These are phyloP conservation scores for Podospora pseudocomata DNA, from an alignment of 495 filamentous ascomycete genomes.

Conservation along the genomic window DNA sequence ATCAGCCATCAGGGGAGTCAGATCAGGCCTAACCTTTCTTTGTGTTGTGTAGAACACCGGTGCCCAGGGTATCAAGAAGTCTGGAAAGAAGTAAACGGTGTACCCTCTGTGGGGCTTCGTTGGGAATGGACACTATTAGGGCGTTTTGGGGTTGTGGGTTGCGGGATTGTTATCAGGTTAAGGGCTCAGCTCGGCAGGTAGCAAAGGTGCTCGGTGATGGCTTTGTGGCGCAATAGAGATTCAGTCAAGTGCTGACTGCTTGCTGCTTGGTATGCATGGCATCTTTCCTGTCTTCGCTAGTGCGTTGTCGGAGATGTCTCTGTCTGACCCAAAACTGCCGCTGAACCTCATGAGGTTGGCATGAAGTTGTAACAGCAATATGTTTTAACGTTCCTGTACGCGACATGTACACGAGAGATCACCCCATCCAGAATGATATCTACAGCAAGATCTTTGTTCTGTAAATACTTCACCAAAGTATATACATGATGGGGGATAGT, in stretches of 20 bases:
- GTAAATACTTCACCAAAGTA: not conserved
- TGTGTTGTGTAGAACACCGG: conserved; percentile 56
- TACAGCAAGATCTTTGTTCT: not conserved
- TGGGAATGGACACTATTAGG: not conserved
- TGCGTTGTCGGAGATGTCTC: not conserved
- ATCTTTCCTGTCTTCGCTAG: not conserved
- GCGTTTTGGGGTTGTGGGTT: conserved; percentile 13
- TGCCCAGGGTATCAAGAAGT: conserved; percentile 84
- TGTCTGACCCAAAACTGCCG: too few species aligned
- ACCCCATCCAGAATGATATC: not conserved
- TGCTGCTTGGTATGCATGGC: not conserved
- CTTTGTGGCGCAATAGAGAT: not conserved
- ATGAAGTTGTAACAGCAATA: too few species aligned
- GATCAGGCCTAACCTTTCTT: conserved; percentile 28
- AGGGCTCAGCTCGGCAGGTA: conserved; percentile 6
- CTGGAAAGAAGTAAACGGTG: conserved; percentile 70
- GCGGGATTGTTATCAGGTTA: conserved; percentile 6
- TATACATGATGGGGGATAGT: not conserved
- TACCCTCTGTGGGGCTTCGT: not conserved
- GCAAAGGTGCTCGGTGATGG: conserved; percentile 19
- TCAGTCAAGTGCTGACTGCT: conserved; percentile 7
- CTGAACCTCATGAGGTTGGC: too few species aligned
- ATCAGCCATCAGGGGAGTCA: conserved; percentile 24
- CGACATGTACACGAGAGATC: too few species aligned
- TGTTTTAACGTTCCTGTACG: too few species aligned